Percentiles rank a stretch among this genome's conserved stretches.
phyloP scores from a whole-genome alignment of 2,329 filamentous ascomycete species.

The Fusarium algeriense region DNA sequence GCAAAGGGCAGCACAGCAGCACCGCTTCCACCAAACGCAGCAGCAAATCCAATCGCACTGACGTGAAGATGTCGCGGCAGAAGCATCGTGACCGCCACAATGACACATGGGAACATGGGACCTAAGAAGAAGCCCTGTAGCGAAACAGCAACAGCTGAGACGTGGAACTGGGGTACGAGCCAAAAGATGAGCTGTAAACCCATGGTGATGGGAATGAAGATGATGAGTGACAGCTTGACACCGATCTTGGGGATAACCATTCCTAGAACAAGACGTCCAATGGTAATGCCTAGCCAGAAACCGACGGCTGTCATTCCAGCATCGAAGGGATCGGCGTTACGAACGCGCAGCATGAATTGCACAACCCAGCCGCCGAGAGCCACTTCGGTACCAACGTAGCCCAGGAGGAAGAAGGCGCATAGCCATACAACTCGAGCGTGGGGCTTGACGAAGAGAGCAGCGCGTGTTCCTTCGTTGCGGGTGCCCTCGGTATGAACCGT shows the following conservation, averaged over 20 bases:
- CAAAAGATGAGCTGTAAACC: conserved; percentile 80
- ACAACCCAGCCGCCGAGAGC: conserved; percentile 88
- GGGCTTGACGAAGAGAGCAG: conserved; percentile 56
- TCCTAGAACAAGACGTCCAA: conserved; percentile 64
- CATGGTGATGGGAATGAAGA: conserved; percentile 74
- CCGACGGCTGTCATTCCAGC: conserved; percentile 81
- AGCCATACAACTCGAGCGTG: conserved; percentile 72
- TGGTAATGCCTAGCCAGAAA: conserved; percentile 83
- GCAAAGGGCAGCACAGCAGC: conserved; percentile 74
- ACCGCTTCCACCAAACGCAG: conserved; percentile 79
- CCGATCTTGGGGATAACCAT: conserved; percentile 66
- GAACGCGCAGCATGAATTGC: conserved; percentile 82
- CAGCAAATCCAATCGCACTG: conserved; percentile 79
- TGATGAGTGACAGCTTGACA: conserved; percentile 71
- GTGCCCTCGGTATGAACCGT: conserved; percentile 41
- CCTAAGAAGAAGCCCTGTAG: conserved; percentile 84
- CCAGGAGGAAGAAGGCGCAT: conserved; percentile 76
- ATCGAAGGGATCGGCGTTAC: conserved; percentile 73
- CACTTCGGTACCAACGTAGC: conserved; percentile 82
- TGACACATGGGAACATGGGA: conserved; percentile 78
- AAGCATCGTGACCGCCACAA: conserved; percentile 76
- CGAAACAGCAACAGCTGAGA: conserved; percentile 77
- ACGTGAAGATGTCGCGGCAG: conserved; percentile 81
- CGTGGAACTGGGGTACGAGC: conserved; percentile 82
- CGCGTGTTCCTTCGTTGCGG: conserved; percentile 28